Percentiles rank a stretch among this genome's conserved stretches.
Conservation (phyloP, 495 filamentous ascomycete genomes). For the Penicillium robsamsonii region DNA sequence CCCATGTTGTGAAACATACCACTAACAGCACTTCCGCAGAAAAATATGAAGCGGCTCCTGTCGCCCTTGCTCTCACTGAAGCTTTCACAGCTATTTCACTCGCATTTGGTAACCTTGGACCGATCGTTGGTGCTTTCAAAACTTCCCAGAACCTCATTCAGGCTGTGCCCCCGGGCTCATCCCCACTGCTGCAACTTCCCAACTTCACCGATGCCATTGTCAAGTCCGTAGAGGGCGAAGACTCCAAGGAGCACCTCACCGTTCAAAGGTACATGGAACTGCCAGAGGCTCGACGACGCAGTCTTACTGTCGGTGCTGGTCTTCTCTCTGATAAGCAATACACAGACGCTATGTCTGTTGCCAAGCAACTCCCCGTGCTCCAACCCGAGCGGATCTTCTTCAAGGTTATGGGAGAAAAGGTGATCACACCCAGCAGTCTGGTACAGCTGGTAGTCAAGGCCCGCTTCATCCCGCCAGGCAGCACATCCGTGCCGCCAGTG, state of each 20-base stretch:
- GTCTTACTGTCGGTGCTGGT: slow-evolving; percentile 62
- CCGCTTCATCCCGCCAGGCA: slow-evolving; percentile 88
- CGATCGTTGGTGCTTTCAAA: slow-evolving; percentile 79
- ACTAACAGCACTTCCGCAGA: slow-evolving; percentile 35
- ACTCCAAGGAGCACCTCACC: slow-evolving; percentile 67
- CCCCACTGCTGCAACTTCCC: slow-evolving; percentile 89
- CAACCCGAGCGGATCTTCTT: slow-evolving; percentile 94
- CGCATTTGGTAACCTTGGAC: slow-evolving; percentile 78
- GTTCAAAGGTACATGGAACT: slow-evolving; percentile 86
- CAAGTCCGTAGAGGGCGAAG: slow-evolving; percentile 70
- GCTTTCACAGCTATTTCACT: slow-evolving; percentile 85
- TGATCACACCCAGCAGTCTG: slow-evolving; percentile 87
- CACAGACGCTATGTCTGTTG: slow-evolving; percentile 67
- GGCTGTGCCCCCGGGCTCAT: slow-evolving; percentile 76
- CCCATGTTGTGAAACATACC: background rate
- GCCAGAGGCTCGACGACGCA: slow-evolving; percentile 69
- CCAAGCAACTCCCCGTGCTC: slow-evolving; percentile 76
- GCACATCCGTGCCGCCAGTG: slow-evolving; percentile 65
- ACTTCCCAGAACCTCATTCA: slow-evolving; percentile 84
- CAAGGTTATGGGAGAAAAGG: slow-evolving; percentile 93
- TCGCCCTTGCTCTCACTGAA: slow-evolving; percentile 78
- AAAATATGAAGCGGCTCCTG: slow-evolving; percentile 77
- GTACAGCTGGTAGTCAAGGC: slow-evolving; percentile 93
- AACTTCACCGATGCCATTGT: slow-evolving; percentile 76
- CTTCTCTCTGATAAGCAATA: slow-evolving; percentile 77